Base-by-base conservation (phyloP, 2,329 filamentous ascomycete genomes). In the Fusarium xyrophilum region DNA sequence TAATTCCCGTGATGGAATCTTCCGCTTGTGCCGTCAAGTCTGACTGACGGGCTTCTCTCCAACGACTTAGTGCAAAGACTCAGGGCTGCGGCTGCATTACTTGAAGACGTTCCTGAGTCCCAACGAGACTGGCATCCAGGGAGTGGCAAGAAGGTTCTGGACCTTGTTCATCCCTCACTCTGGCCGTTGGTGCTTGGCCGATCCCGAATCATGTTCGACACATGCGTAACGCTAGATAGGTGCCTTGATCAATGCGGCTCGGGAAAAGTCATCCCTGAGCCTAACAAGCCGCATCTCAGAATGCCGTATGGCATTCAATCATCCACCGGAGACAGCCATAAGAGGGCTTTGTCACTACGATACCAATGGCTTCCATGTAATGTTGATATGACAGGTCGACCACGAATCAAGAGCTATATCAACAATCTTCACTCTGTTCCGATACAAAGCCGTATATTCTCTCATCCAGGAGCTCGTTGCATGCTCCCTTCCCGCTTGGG, bases 401-500 rank as follows among this genome's bases (percentile, higher is more conserved):
- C 51, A 14, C 35, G 15, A 30, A 82, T 86, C 28, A 77, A 77
- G 6, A 84, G 82, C 65, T 86, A 86, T 66, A 80, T 86, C 73
- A 86, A 86, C 71, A 86, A 85, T 63, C 71, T 86, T 1, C 83
- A 86, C 62, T 84, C 85, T 0, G 25, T 65, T n/a, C 1, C 46
- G 76, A 5, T 77, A 84, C 48, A 62, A 67, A 13, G 63, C 54
- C 4, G 69, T 85, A 0, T 85, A 84, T 56, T 58, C 56, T 2
- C 65, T 81, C 3, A 70, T 85, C 7, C 81, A 84, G 51, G 63
- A 77, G n/a, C 74, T 84, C 17, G 76, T 84, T 15, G 69, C 75
- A 15, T 74, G 73, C n/a, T 68, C 80, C 0, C 72, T 87, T 1
- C 81, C 83, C 0, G 76, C 82, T 0, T 86, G 83, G 83, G 79